Evolutionary conservation across 1,284 basidiomycete genomes (phyloP), one percentile per base, ranked within the genome.

Genomic region (Thecaphora thlaspeos): DNA sequence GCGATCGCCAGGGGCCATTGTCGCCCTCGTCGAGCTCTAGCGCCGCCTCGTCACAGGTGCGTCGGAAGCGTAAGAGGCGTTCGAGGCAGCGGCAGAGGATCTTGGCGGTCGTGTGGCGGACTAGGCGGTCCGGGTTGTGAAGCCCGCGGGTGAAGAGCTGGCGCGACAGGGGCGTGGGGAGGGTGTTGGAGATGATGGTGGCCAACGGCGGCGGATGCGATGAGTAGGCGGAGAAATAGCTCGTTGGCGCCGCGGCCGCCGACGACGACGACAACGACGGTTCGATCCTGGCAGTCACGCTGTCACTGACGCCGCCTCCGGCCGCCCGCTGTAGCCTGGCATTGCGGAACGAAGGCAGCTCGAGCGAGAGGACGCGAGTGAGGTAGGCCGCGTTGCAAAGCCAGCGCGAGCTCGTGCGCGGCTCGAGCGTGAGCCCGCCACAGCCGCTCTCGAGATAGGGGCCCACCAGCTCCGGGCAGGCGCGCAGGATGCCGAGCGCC

Each of bases 321-420:
- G 92, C 90, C 21, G 57, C 45, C 21, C 55, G 45, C 50, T 65
- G 54, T 4, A 61, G 57, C 40, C 60, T 65, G 26, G 54, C 55
- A 0, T 83, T 85, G 1, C 80, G 76, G 10, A 81, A 70, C 10
- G 70, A 55, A 0, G 91, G 91, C 0, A 91, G 79, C 0, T 88
- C 85, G 0, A 91, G 82, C 0, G 87, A 87, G 42, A 94, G 82
- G 30, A 92, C 83, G 2, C 84, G 81, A 0, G 87, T 88, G 38
- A 91, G 83, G 72, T 91, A 89, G 2, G 89, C 83, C 55, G 93
- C 85, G 48, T 91, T 92, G 2, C 87, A 85, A 28, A 95, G 85
- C 91, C 91, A 96, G 69, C 87, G 86, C 0, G 89, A 89, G 7
- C 88, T 88, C 0, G 92, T 83, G 1, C 89, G 84, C 0, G 92